Conservation (phyloP, 1,284 basidiomycete species). For the Boletus hoseneyae region DNA sequence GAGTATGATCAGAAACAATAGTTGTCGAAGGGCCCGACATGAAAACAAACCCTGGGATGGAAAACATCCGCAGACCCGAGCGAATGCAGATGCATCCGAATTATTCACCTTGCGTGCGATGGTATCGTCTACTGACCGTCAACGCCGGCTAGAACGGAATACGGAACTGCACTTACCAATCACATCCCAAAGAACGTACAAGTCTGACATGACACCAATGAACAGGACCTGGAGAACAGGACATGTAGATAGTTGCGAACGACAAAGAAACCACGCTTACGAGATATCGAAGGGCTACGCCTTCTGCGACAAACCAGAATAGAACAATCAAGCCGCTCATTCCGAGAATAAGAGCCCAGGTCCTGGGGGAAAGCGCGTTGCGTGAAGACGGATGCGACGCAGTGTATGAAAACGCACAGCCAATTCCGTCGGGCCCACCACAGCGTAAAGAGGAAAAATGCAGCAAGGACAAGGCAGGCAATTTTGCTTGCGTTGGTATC, state of each 20-base stretch:
- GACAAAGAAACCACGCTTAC: conserved; percentile 37
- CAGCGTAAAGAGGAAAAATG: conserved; percentile 87
- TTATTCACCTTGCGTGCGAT: conserved; percentile 88
- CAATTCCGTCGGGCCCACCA: conserved; percentile 86
- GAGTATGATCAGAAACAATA: not conserved
- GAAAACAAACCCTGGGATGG: conserved; percentile 55
- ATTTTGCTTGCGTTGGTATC: conserved; percentile 92
- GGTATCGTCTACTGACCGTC: conserved; percentile 66
- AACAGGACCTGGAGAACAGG: conserved; percentile 69
- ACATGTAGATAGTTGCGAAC: not conserved
- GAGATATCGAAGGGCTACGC: conserved; percentile 69
- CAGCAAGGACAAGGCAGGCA: conserved; percentile 78
- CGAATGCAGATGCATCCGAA: conserved; percentile 90
- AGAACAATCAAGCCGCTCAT: conserved; percentile 73
- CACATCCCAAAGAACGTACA: conserved; percentile 88
- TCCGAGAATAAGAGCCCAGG: conserved; percentile 71
- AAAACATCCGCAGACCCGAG: conserved; percentile 81
- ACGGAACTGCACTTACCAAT: conserved; percentile 49
- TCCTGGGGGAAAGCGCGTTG: conserved; percentile 38
- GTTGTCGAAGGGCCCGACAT: not conserved
- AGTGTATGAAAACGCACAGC: conserved; percentile 49
- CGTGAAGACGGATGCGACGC: not conserved
- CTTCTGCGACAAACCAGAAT: conserved; percentile 82
- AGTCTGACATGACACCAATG: conserved; percentile 91
- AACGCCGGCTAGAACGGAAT: not conserved